phyloP scores from a whole-genome alignment of 2,329 filamentous ascomycete species.

The Microsporum audouinii region DNA sequence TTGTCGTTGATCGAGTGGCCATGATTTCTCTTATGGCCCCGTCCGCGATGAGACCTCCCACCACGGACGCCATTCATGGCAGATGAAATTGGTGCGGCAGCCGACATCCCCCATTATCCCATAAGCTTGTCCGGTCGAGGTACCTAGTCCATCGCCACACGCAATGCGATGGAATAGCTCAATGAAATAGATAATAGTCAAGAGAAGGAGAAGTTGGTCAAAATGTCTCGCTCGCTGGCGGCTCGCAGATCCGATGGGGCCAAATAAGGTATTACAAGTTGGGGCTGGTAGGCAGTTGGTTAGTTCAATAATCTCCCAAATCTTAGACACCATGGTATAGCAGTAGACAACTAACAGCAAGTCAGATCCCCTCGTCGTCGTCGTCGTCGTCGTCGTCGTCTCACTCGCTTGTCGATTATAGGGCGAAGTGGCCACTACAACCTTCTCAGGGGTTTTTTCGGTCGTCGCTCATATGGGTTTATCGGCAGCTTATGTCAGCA shows the following conservation, averaged over 20 bases:
- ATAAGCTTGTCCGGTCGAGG: background rate
- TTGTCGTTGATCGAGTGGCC: slow-evolving; percentile 1
- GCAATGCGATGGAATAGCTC: background rate
- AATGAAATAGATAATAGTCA: background rate
- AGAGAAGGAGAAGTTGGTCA: background rate
- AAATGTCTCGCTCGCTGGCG: background rate
- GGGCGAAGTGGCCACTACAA: background rate
- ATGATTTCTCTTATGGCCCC: slow-evolving; percentile 10
- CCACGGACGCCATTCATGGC: slow-evolving; percentile 13
- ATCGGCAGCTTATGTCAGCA: background rate
- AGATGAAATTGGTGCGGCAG: slow-evolving; percentile 7
- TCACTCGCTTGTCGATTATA: background rate
- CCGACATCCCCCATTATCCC: slow-evolving; percentile 15
- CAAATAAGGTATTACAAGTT: no score
- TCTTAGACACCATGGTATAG: no score
- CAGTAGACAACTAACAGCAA: no score
- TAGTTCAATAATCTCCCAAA: background rate
- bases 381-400: background rate
- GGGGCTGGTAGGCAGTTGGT: no score
- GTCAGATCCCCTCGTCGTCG: background rate
- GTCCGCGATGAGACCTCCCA: slow-evolving; percentile 9
- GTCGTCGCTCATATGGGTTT: background rate
- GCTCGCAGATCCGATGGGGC: no score
- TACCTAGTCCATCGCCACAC: background rate
- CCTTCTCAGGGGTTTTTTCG: background rate